Evolutionary conservation across 2,329 filamentous ascomycete species (phyloP), one percentile per base, ranked within the genome.

Genomic region (Aspergillus aculeatinus): DNA sequence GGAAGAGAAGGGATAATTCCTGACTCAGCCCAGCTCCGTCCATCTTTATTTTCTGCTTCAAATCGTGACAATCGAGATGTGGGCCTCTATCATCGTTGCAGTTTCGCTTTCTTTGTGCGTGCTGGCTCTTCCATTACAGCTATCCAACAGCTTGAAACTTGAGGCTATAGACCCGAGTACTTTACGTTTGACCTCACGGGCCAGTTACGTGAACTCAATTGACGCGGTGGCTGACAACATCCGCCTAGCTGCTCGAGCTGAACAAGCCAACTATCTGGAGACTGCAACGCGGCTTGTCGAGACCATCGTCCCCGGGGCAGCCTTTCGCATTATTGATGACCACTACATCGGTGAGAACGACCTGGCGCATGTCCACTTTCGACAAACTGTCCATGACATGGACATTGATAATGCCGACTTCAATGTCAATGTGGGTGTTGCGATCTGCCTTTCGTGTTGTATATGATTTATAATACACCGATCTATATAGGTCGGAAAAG

Each of bases 391-490:
- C 7, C 58, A 62, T 27, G 58, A 53, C 11, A 44, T 64, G 5
- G 62, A 64, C 11, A 63, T 64, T 48, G 60, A 59, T 53, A 64
- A 64, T 57, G 60, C 60, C 2, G 55, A 64, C 33, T 58, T 64
- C 35, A 62, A 64, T 25, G 62, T 62, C 42, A 64, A 64, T 33
- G 62, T 64, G 44, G 7, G 58, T 55, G 14, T 11, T 4, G 33
- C 3, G 23, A 5, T 48, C 3, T 29, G 3, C 23, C 23, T 23
- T 23, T 3, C 23, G 23, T 23, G 23, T 4, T 23, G 23, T 23
- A 23, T 23, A 23, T 23, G 23, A 23, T 23, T 23, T 4, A 3
- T 23, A 23, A 23, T 23, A 23, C 23, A 23, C 23, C 23, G 3
- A 23, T 4, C 23, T 23, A 23, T 23, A 4, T 33, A 64, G 62